phyloP scores from a whole-genome alignment of 352 stramenopile species.

The Globisporangium middletonii region DNA sequence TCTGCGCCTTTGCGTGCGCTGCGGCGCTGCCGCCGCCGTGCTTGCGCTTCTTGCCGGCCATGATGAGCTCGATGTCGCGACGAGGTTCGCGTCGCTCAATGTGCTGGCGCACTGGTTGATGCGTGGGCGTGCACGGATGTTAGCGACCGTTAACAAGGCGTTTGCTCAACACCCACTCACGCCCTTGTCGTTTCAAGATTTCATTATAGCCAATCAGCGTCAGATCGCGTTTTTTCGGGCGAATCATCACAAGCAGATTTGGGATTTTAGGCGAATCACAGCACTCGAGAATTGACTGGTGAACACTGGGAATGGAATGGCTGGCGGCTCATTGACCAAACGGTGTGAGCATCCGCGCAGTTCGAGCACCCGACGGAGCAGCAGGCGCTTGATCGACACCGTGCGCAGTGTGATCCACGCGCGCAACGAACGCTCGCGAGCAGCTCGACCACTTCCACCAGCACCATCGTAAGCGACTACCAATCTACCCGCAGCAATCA shows the following conservation, averaged over 20 bases:
- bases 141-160: conserved; percentile 2
- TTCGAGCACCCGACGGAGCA: neutral
- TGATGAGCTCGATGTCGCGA: conserved; percentile 7
- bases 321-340: conserved; percentile 15
- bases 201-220: conserved; percentile 16
- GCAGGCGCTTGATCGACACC: neutral
- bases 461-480: neutral
- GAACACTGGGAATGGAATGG: conserved; percentile 16
- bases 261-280: conserved; percentile 21
- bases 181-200: conserved; percentile 21
- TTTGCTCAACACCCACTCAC: conserved; percentile 6
- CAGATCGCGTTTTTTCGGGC: neutral
- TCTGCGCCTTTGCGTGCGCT: conserved; percentile 33
- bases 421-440: neutral
- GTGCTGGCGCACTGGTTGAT: neutral
- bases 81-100: neutral
- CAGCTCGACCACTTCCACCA: neutral
- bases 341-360: conserved; percentile 2
- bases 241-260: neutral
- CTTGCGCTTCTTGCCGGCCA: conserved; percentile 68
- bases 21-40: conserved; percentile 21
- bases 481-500: conserved; percentile 16
- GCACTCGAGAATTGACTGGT: conserved; percentile 23
- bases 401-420: no score
- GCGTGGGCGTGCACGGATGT: conserved; percentile 1